Evolutionary conservation across 75 land plant genomes (phyloP).

Genomic region (Pinus taeda): DNA sequence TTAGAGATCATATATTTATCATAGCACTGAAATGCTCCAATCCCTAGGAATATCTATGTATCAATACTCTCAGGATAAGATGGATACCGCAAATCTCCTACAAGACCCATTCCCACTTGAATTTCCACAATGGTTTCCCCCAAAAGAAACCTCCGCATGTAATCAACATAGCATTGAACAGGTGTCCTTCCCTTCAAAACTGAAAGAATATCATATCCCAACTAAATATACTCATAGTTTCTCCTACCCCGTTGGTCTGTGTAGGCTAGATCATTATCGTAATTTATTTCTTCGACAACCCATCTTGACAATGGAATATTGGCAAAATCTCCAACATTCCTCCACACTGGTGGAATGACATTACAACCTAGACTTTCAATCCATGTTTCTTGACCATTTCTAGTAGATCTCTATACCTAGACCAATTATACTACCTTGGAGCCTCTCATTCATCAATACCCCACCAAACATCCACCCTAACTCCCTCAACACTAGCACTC

Average conservation of each 20-base stretch:
- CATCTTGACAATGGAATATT: conserved; percentile 81
- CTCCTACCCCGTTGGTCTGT: conserved; percentile 82
- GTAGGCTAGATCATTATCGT: conserved; percentile 66
- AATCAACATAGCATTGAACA: conserved; percentile 81
- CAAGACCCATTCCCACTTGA: too few relatives aligned
- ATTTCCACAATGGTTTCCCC: conserved; percentile 75
- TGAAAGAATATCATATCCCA: conserved; percentile 80
- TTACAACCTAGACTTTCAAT: conserved; percentile 86
- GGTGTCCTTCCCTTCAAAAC: conserved; percentile 84
- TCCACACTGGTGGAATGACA: conserved; percentile 94
- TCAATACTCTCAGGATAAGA: too few relatives aligned
- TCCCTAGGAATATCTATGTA: too few relatives aligned
- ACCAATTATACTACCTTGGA: conserved; percentile 74
- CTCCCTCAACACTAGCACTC: conserved; percentile 87
- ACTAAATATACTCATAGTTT: conserved; percentile 79
- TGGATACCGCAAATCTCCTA: too few relatives aligned
- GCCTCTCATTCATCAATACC: conserved; percentile 77
- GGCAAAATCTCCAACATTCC: conserved; percentile 89
- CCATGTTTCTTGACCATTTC: conserved; percentile 78
- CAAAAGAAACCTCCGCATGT: conserved; percentile 80
- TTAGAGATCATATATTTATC: too few relatives aligned
- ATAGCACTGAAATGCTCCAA: too few relatives aligned
- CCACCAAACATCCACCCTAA: conserved; percentile 98
- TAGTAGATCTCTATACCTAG: conserved; percentile 69
- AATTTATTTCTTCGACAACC: conserved; percentile 77